These are phyloP conservation scores for Podospora pseudocomata DNA, from an alignment of 495 filamentous ascomycete species.

Conservation along the genomic window DNA sequence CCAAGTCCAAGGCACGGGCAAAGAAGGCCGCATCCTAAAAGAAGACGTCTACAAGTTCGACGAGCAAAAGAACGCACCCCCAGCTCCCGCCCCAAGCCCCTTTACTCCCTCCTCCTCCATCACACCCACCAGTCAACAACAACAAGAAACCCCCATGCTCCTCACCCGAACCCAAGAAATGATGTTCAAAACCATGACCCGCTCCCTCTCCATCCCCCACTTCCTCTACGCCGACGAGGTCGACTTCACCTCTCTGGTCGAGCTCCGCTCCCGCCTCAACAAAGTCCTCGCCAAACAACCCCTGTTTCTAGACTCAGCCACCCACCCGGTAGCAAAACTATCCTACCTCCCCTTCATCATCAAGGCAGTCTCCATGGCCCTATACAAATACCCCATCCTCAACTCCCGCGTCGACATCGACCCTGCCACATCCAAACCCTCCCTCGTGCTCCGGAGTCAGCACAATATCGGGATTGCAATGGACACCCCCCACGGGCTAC, in stretches of 20 bases:
- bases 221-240: conserved; percentile 89
- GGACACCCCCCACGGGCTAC: conserved; percentile 83
- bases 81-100: conserved; percentile 17
- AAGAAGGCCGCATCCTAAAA: conserved; percentile 86
- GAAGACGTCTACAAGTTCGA: conserved; percentile 84
- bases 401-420: conserved; percentile 75
- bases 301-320: conserved; percentile 24
- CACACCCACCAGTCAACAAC: conserved; percentile 43
- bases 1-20: conserved; percentile 79
- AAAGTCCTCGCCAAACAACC: conserved; percentile 42
- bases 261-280: conserved; percentile 68
- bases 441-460: conserved; percentile 67
- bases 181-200: conserved; percentile 99
- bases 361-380: conserved; percentile 85
- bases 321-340: conserved; percentile 54
- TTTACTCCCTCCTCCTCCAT: conserved; percentile 20
- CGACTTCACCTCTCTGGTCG: conserved; percentile 66
- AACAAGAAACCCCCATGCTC: conserved; percentile 61
- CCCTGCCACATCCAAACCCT: conserved; percentile 52
- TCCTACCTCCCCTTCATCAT: conserved; percentile 92
- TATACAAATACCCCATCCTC: conserved; percentile 76
- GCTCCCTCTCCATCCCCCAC: conserved; percentile 83
- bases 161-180: conserved; percentile 77
- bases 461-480: conserved; percentile 97
- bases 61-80: conserved; percentile 36